Evolutionary conservation across 2,329 filamentous ascomycete genomes (phyloP).

Genomic region (Teratosphaeriaceae sp.): DNA sequence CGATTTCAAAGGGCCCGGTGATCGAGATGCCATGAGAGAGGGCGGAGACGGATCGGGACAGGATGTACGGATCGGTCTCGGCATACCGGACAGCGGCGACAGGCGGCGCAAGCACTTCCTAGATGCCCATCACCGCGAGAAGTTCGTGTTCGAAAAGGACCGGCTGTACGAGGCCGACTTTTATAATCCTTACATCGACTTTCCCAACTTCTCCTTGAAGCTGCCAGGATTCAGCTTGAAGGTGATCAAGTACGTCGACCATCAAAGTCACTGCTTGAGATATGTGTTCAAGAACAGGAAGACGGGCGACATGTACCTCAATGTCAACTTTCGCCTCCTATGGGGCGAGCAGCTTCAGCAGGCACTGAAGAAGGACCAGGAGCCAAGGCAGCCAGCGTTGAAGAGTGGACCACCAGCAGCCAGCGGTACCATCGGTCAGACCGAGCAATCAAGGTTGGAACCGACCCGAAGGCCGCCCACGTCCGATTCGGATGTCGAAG

Average conservation of each 20-base stretch:
- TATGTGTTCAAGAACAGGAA: constrained; percentile 40
- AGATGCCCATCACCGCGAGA: constrained; percentile 27
- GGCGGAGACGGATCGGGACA: constrained; percentile 35
- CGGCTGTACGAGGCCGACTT: constrained; percentile 41
- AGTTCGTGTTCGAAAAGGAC: constrained; percentile 38
- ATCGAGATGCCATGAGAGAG: constrained; percentile 30
- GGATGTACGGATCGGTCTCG: constrained; percentile 20
- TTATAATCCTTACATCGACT: constrained; percentile 44
- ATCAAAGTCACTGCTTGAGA: constrained; percentile 41
- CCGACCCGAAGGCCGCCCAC: too few species aligned
- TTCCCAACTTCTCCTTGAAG: constrained; percentile 39
- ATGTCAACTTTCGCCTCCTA: constrained; percentile 40
- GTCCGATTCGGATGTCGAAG: too few species aligned
- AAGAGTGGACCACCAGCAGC: too few species aligned
- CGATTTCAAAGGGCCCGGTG: constrained; percentile 21
- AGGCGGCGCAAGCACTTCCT: constrained; percentile 42
- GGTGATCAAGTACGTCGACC: constrained; percentile 41
- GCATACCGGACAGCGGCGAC: constrained; percentile 33
- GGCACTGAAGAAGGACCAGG: constrained; percentile 24
- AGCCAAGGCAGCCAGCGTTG: constrained; percentile 4
- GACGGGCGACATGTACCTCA: constrained; percentile 37
- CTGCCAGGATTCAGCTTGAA: constrained; percentile 40
- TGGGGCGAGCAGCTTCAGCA: constrained; percentile 37
- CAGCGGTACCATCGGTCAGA: too few species aligned
- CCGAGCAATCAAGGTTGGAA: too few species aligned